These are phyloP conservation scores for Sporothrix phasma DNA, from an alignment of 2,329 filamentous ascomycete genomes.

Conservation along the genomic window DNA sequence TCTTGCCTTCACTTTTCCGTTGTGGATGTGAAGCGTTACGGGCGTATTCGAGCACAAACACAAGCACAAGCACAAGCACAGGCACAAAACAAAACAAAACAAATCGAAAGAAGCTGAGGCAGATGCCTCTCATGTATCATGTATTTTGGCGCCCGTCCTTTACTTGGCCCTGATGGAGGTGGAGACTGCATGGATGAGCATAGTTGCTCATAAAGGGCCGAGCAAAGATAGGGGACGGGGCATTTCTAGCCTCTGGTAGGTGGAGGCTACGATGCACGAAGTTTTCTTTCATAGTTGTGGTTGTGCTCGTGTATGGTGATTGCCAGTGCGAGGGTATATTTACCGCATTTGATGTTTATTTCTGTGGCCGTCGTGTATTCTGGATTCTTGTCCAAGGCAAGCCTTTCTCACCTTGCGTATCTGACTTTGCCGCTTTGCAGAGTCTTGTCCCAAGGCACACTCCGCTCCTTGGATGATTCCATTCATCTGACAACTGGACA, in stretches of 20 bases:
- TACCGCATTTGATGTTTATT: background rate
- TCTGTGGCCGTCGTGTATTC: background rate
- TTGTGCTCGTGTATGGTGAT: background rate
- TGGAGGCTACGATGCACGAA: background rate
- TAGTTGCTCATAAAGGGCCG: background rate
- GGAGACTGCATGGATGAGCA: background rate
- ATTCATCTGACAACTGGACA: background rate
- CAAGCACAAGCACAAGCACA: background rate
- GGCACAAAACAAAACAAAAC: too few relatives aligned
- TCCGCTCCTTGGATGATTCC: too few relatives aligned
- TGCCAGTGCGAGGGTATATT: background rate
- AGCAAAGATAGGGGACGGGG: too few relatives aligned
- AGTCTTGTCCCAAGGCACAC: too few relatives aligned
- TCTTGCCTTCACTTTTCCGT: background rate
- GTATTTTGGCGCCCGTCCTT: background rate
- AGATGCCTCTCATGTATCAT: background rate
- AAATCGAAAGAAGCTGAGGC: background rate
- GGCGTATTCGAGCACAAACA: conserved; percentile 4
- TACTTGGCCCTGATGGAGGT: background rate
- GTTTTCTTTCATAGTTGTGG: background rate
- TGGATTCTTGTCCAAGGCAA: background rate
- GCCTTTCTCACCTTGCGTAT: background rate
- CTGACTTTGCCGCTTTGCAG: background rate
- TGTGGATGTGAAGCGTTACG: conserved; percentile 8
- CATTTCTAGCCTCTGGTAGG: too few relatives aligned